phyloP scores from a whole-genome alignment of 768 basidiomycete species.

The Dentipellis sp. region DNA sequence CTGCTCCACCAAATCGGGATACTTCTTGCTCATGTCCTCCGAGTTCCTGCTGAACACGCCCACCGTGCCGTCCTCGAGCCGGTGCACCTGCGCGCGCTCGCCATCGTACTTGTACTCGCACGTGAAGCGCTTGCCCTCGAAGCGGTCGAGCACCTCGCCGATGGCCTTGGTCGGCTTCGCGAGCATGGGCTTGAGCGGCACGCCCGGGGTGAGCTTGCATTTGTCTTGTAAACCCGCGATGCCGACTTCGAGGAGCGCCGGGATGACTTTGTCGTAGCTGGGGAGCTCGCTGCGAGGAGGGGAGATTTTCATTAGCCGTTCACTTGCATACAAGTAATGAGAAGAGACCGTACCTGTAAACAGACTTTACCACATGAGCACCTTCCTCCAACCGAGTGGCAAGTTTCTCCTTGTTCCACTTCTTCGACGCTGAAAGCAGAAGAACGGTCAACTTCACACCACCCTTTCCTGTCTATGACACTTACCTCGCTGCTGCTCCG shows the following conservation, averaged over 20 bases:
- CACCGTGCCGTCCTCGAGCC: constrained; percentile 70
- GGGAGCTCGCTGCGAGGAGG: constrained; percentile 73
- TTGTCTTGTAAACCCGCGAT: constrained; percentile 55
- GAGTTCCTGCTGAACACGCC: constrained; percentile 96
- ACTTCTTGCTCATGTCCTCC: constrained; percentile 99
- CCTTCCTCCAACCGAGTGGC: constrained; percentile 67
- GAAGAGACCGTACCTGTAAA: constrained; percentile 65
- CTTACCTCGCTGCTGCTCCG: constrained; percentile 59
- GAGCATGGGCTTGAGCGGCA: constrained; percentile 97
- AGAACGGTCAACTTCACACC: too few relatives aligned
- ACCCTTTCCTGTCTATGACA: too few relatives aligned
- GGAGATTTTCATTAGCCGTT: neutral
- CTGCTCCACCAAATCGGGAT: constrained; percentile 95
- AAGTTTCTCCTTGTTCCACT: constrained; percentile 67
- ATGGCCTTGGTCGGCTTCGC: constrained; percentile 99
- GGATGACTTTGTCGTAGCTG: constrained; percentile 85
- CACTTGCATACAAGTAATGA: too few relatives aligned
- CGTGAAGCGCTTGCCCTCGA: constrained; percentile 91
- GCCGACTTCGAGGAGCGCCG: constrained; percentile 76
- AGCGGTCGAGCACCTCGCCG: constrained; percentile 92
- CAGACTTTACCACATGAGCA: constrained; percentile 69
- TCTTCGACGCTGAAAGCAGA: constrained; percentile 64
- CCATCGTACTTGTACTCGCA: constrained; percentile 99
- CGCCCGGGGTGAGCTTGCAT: constrained; percentile 91
- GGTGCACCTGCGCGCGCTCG: constrained; percentile 93